These are phyloP conservation scores for Colletotrichum australisinense DNA, from an alignment of 2,329 filamentous ascomycete species.

Conservation along the genomic window DNA sequence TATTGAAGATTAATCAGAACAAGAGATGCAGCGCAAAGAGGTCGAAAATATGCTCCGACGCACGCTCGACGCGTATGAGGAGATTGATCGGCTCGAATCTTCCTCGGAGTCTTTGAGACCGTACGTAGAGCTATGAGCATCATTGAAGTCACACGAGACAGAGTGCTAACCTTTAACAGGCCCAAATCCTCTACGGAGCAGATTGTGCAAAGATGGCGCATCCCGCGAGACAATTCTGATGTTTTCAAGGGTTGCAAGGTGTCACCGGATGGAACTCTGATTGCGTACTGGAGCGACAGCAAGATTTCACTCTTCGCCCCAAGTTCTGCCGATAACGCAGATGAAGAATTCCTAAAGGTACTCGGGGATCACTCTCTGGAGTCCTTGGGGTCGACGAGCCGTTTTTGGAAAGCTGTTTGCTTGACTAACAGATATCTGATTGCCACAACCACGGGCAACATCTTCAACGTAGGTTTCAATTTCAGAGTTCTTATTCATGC, in stretches of 20 bases:
- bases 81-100: neutral
- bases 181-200: neutral
- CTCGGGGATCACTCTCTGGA: neutral
- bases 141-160: neutral
- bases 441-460: neutral
- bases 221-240: neutral
- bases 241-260: neutral
- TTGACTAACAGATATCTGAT: conserved; percentile 7
- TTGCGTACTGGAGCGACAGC: conserved; percentile 7
- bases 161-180: neutral
- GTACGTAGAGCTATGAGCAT: neutral
- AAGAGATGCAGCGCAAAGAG: conserved; percentile 1
- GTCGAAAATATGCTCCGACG: neutral
- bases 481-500: neutral
- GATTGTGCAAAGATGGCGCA: neutral
- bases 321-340: neutral
- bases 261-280: neutral
- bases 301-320: neutral
- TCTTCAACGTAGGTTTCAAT: neutral
- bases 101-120: neutral
- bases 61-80: neutral
- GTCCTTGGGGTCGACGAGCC: neutral
- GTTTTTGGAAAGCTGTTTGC: conserved; percentile 1
- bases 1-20: neutral
- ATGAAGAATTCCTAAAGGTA: neutral